Base-by-base conservation (phyloP, 768 basidiomycete genomes). In the Ramaria rubella region DNA sequence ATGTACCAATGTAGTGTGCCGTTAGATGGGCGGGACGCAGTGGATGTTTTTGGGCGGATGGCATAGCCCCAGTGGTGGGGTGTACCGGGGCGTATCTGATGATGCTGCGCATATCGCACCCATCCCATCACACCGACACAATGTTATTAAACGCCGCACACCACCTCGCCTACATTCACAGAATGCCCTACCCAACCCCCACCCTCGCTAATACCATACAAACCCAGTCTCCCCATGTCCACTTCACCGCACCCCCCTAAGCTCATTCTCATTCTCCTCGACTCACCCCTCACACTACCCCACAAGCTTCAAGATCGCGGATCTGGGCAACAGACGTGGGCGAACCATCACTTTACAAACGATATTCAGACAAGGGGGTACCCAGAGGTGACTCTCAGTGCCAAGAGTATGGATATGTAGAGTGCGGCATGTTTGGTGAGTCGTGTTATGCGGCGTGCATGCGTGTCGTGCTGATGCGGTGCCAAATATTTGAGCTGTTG, bases 351-450 rank as follows among this genome's bases (percentile, higher is more conserved):
- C 67, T 99, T 98, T 62, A 98, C 96, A 42, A 94, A 99, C 71
- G 96, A 97, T 65, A 98, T 97, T 63, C 89, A 98, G 73, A 99
- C 96, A 26, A 75, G 95, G 65, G 95, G 98, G 65, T 98, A 98
- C 69, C 95, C 96, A 1, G 95, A 99, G 70, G 95, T 98, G 58
- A 94, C 98, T 48, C 77, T 98, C 1, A 96, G 95, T 42, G 91
- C 92, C 2, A 90, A 91, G 63, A 93, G 89, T 63, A 94, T 93
- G 24, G 96, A 99, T 71, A 83, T 96, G 23, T 99, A 96, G 96
- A 92, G 89, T 64, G 87, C 97, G 0, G 87, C 94, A 0, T 95
- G 93, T 71, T 83, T 97, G 69, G 92, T 94, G 66, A 66, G 87
- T 77, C 15, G 15, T 40, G 38, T 34, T 48, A n/a, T 11, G 5